A percentile compares a stretch with the other conserved stretches of the same genome.
These are phyloP conservation scores for Cladorrhinum samala DNA, from an alignment of 495 filamentous ascomycete genomes.

Conservation along the genomic window DNA sequence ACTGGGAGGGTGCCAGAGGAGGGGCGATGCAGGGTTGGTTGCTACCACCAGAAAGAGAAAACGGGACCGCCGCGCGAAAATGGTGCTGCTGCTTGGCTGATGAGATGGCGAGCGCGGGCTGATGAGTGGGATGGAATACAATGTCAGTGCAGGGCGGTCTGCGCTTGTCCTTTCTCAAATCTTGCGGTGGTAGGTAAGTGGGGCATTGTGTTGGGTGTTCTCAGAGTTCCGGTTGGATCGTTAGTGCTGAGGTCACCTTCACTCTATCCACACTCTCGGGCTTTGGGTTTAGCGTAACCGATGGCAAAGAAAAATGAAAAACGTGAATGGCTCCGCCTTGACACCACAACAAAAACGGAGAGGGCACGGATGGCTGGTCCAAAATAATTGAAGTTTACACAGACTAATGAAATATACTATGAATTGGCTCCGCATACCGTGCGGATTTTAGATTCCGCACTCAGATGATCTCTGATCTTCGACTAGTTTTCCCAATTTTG, in stretches of 20 bases:
- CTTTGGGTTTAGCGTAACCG: neutral
- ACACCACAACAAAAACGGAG: neutral
- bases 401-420: too few relatives aligned
- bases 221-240: neutral
- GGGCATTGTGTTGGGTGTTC: neutral
- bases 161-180: neutral
- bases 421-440: too few relatives aligned
- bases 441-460: too few relatives aligned
- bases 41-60: neutral
- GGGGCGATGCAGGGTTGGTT: constrained; percentile 1
- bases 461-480: too few relatives aligned
- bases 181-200: neutral
- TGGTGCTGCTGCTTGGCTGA: constrained; percentile 1
- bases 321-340: neutral
- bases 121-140: neutral
- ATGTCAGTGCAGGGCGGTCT: neutral
- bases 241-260: constrained; percentile 16
- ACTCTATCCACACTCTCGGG: neutral
- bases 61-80: neutral
- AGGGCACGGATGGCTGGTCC: too few relatives aligned
- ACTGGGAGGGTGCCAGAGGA: constrained; percentile 12
- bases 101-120: constrained; percentile 3
- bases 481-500: too few relatives aligned
- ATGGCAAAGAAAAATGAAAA: constrained; percentile 1
- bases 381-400: too few relatives aligned